Percentiles rank a stretch among this genome's conserved stretches.
Conservation (phyloP, 2,329 filamentous ascomycete genomes). For the Aspergillus vadensis region DNA sequence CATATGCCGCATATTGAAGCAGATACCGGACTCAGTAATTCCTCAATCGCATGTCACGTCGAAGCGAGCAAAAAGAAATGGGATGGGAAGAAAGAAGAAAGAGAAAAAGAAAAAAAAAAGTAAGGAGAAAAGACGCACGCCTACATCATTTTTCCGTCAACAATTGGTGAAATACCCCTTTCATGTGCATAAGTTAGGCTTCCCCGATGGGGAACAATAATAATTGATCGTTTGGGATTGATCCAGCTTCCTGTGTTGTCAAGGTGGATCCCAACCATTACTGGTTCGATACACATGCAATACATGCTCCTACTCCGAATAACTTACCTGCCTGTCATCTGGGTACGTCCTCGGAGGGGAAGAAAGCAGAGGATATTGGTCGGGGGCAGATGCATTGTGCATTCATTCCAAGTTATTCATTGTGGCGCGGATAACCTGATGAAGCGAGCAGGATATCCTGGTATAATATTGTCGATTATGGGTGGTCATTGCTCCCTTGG, state of each 20-base stretch:
- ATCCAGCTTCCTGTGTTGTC: conserved; percentile 17
- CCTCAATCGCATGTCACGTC: not conserved
- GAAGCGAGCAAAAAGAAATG: not conserved
- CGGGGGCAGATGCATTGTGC: not conserved
- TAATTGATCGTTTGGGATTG: conserved; percentile 6
- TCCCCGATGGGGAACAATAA: conserved; percentile 14
- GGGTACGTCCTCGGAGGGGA: not conserved
- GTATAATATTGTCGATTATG: not conserved
- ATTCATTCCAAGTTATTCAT: not conserved
- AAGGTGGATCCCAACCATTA: conserved; percentile 13
- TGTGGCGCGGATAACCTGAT: not conserved
- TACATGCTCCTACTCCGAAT: not conserved
- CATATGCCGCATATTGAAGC: not conserved
- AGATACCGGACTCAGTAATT: not conserved
- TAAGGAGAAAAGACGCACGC: conserved; percentile 5
- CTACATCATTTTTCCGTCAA: conserved; percentile 1
- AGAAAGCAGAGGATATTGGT: not conserved
- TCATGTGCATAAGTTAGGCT: conserved; percentile 18
- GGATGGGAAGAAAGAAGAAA: not conserved
- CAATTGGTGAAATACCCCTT: conserved; percentile 15
- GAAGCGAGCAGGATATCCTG: not conserved
- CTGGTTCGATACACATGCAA: conserved; percentile 8
- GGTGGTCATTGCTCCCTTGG: not conserved
- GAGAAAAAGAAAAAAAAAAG: not conserved
- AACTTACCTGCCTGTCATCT: not conserved